These are phyloP conservation scores for Murraya koenigii DNA, from an alignment of 345 rosid genomes.

Conservation along the genomic window DNA sequence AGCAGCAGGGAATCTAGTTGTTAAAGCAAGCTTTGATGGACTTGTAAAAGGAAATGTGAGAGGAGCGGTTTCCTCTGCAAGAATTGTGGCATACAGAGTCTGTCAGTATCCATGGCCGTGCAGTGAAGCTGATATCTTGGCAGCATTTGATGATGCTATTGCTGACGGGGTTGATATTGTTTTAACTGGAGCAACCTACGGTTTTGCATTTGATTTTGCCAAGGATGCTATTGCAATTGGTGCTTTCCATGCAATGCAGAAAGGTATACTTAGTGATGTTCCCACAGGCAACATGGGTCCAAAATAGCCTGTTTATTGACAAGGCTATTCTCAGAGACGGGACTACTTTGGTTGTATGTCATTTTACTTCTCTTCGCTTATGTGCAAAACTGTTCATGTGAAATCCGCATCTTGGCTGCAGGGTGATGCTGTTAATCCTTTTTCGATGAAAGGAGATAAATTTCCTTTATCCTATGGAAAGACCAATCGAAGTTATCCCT, in stretches of 20 bases:
- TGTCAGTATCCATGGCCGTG: background rate
- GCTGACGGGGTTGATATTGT: constrained; percentile 59
- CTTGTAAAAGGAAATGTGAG: background rate
- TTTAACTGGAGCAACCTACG: background rate
- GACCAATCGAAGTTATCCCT: no score
- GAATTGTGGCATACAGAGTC: constrained; percentile 31
- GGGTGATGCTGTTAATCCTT: constrained; percentile 22
- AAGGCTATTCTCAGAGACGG: constrained; percentile 41
- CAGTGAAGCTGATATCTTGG: background rate
- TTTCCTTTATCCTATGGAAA: constrained; percentile 12
- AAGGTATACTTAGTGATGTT: constrained; percentile 46
- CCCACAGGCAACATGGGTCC: constrained; percentile 31
- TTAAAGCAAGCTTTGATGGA: background rate
- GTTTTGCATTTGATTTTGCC: accelerated
- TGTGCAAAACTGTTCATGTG: background rate
- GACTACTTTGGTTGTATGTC: constrained; percentile 33
- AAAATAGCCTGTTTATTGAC: constrained; percentile 21
- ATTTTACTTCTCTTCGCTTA: no score
- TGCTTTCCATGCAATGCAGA: constrained; percentile 50
- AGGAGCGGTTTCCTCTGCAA: background rate
- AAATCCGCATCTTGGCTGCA: no score
- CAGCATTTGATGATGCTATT: constrained; percentile 64
- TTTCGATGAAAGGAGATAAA: constrained; percentile 18
- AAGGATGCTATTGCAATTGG: constrained; percentile 33
- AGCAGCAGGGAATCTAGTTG: constrained; percentile 34